Percentiles rank a stretch among this genome's conserved stretches.
phyloP scores from a whole-genome alignment of 208 protist species.

The Leishmania gerbilli region DNA sequence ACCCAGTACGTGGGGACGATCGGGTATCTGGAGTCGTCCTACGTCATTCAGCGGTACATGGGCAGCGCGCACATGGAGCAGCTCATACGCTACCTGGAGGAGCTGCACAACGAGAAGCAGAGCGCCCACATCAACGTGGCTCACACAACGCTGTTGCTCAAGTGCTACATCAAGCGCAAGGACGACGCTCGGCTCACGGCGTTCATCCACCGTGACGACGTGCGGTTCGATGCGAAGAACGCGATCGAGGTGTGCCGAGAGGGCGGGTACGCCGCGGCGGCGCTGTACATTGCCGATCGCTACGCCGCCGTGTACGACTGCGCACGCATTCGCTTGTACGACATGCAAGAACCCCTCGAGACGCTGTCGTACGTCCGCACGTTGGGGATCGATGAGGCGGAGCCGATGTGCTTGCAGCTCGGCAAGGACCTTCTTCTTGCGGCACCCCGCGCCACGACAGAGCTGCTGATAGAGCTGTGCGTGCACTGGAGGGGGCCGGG shows the following conservation, averaged over 20 bases:
- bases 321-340: conserved; percentile 88
- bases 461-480: conserved; percentile 69
- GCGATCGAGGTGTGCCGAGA: conserved; percentile 94
- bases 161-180: conserved; percentile 97
- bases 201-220: conserved; percentile 91
- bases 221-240: conserved; percentile 94
- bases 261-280: conserved; percentile 90
- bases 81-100: conserved; percentile 95
- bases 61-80: conserved; percentile 93
- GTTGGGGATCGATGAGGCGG: conserved; percentile 81
- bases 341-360: conserved; percentile 50
- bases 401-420: conserved; percentile 81
- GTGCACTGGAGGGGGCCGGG: conserved; percentile 66
- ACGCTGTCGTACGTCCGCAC: conserved; percentile 77
- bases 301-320: conserved; percentile 85
- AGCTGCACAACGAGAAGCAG: conserved; percentile 66
- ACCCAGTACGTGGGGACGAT: conserved; percentile 95
- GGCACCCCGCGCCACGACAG: conserved; percentile 55
- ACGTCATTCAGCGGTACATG: conserved; percentile 97
- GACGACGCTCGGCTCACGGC: conserved; percentile 86
- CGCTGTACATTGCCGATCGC: conserved; percentile 83
- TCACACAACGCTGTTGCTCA: conserved; percentile 97
- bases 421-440: conserved; percentile 76
- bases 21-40: conserved; percentile 95
- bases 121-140: conserved; percentile 79